Conservation (phyloP, 345 rosid species). For the Noccaea caerulescens region DNA sequence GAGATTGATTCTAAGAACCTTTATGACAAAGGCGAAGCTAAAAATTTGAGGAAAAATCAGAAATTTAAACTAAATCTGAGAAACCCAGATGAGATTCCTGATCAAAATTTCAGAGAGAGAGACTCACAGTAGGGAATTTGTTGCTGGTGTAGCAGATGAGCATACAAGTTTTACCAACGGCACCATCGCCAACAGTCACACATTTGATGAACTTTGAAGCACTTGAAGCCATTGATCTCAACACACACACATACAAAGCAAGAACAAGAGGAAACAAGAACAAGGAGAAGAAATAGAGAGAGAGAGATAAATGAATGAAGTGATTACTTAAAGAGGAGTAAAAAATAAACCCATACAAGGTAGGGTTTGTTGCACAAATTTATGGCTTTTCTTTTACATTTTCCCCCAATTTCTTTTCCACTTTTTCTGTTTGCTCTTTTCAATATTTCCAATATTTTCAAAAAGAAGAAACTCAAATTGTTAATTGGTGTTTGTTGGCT, state of each 20-base stretch:
- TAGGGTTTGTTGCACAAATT: slow-evolving; percentile 40
- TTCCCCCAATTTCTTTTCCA: neutral
- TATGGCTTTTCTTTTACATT: slow-evolving; percentile 19
- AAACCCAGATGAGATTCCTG: slow-evolving; percentile 28
- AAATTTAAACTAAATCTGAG: slow-evolving; percentile 35
- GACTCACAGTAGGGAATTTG: slow-evolving; percentile 48
- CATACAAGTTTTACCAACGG: slow-evolving; percentile 51
- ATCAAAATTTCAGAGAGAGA: neutral
- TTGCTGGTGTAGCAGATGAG: slow-evolving; percentile 52
- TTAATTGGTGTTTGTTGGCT: slow-evolving; percentile 32
- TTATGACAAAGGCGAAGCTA: neutral
- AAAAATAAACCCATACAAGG: slow-evolving; percentile 21
- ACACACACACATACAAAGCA: slow-evolving; percentile 1
- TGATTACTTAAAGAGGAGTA: slow-evolving; percentile 34
- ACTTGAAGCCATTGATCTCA: slow-evolving; percentile 42
- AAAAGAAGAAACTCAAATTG: neutral
- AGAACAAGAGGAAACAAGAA: neutral
- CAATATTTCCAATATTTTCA: slow-evolving; percentile 5
- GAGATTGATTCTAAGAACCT: slow-evolving; percentile 23
- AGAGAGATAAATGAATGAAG: slow-evolving; percentile 40
- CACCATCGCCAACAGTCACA: slow-evolving; percentile 50
- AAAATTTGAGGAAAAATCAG: neutral
- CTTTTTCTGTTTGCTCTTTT: slow-evolving; percentile 14
- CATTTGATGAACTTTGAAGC: slow-evolving; percentile 47
- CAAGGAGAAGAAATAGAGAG: neutral